Percentiles rank a stretch among this genome's conserved stretches.
These are phyloP conservation scores for Solanum microdontum DNA, from an alignment of 257 asterid genomes.

Conservation along the genomic window DNA sequence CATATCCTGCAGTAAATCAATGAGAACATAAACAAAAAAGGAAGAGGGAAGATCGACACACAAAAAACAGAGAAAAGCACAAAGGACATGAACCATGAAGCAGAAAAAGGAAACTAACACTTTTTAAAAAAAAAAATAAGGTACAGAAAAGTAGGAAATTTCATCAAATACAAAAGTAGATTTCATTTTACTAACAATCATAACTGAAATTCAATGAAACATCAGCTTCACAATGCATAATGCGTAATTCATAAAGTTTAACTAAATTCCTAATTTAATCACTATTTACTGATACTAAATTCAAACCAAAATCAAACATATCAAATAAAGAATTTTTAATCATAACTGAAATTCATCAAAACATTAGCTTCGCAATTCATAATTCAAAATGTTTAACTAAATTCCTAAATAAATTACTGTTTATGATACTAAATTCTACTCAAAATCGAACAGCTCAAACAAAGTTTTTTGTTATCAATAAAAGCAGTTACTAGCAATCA, in stretches of 20 bases:
- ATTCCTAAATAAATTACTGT: neutral
- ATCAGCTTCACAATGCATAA: neutral
- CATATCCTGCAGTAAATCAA: conserved; percentile 32
- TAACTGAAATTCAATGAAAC: neutral
- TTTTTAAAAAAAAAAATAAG: rapidly evolving
- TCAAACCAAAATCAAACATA: too few species aligned
- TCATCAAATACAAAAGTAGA: neutral
- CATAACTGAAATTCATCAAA: neutral
- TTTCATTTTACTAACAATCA: neutral
- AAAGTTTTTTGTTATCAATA: neutral
- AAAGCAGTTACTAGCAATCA: neutral
- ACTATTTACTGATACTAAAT: neutral
- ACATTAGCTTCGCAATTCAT: neutral
- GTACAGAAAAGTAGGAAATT: neutral
- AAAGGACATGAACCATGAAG: neutral
- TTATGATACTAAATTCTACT: neutral
- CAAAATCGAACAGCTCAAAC: neutral
- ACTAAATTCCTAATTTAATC: neutral
- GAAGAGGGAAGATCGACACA: conserved; percentile 13
- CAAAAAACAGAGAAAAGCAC: conserved; percentile 1
- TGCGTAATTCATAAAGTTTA: neutral
- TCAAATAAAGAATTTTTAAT: neutral
- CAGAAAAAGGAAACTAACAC: neutral
- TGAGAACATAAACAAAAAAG: neutral
- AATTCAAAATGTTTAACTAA: neutral